Evolutionary conservation across 2,329 filamentous ascomycete species (phyloP).

Genomic region (Berkeleyomyces rouxiae): DNA sequence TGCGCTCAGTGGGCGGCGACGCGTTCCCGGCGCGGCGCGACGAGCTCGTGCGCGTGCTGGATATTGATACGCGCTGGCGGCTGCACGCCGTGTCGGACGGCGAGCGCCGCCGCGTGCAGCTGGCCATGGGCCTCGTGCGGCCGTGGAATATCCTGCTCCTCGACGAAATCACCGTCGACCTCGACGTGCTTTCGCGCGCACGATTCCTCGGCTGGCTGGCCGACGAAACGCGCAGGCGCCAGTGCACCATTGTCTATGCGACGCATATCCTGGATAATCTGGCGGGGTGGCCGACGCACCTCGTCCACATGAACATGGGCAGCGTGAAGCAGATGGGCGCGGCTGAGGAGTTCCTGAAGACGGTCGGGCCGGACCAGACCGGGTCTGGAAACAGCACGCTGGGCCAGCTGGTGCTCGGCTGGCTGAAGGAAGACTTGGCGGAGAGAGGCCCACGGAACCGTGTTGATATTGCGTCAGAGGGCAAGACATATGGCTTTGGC

Average conservation of each 20-base stretch:
- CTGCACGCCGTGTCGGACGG: slow-evolving; percentile 94
- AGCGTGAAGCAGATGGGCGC: slow-evolving; percentile 72
- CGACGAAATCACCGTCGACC: slow-evolving; percentile 92
- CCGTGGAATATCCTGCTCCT: slow-evolving; percentile 85
- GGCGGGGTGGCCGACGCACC: slow-evolving; percentile 83
- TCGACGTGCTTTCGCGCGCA: slow-evolving; percentile 71
- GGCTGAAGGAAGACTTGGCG: slow-evolving; percentile 67
- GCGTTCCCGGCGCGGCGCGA: slow-evolving; percentile 67
- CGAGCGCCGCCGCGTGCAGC: slow-evolving; percentile 76
- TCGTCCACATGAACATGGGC: slow-evolving; percentile 90
- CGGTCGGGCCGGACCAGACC: slow-evolving; percentile 25
- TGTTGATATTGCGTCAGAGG: slow-evolving; percentile 38
- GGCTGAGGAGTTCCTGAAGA: slow-evolving; percentile 50
- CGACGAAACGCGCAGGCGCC: slow-evolving; percentile 62
- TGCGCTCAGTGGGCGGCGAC: slow-evolving; percentile 73
- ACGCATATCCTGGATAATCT: slow-evolving; percentile 96
- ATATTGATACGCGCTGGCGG: slow-evolving; percentile 83
- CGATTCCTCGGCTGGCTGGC: slow-evolving; percentile 80
- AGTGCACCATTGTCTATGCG: slow-evolving; percentile 89
- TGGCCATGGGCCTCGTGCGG: slow-evolving; percentile 85
- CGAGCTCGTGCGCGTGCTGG: slow-evolving; percentile 72
- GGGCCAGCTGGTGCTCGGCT: slow-evolving; percentile 72
- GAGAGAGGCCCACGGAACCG: slow-evolving; percentile 61
- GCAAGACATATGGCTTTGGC: slow-evolving; percentile 42
- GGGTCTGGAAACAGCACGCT: slow-evolving; percentile 59